Evolutionary conservation across 2,329 filamentous ascomycete species (phyloP), one percentile per base, ranked within the genome.

Genomic region (Fusarium tanahbumbuense): DNA sequence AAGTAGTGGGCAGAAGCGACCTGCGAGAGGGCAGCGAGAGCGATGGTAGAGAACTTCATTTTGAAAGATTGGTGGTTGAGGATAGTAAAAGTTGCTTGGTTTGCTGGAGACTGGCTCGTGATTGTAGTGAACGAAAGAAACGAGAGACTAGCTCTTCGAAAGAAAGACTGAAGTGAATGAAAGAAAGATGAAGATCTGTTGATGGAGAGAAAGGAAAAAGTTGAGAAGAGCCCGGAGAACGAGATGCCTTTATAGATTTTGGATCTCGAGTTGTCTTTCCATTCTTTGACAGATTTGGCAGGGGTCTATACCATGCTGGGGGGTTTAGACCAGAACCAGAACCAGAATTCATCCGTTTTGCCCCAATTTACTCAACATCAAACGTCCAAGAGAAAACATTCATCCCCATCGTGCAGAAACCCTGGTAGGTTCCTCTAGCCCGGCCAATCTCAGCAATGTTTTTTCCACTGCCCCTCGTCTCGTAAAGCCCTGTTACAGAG

Each of bases 81-180:
- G 58, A 63, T 64, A 30, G 58, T 63, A 63, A 44, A 41, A 55
- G 15, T 64, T 63, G 60, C 22, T 64, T 56, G 41, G 42, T 55
- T 50, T 64, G 60, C 60, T 64, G 58, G 60, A 64, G 60, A 64
- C 60, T 64, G 48, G 60, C 60, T 64, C 60, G 58, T 56, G 58
- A 64, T 56, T 34, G 52, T 56, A 56, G 48, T 49, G 58, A 64
- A 64, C 58, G 60, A 64, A 64, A 63, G 60, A 42, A 64, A 64
- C 60, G 60, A 64, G 60, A 64, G 60, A 63, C 60, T 64, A 64
- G 60, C 60, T 64, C 60, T 64, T 64, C 60, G 58, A 64, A 64
- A 63, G 60, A 64, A 64, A 63, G 60, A 63, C 60, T 63, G 60
- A 63, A 63, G 60, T 56, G 60, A 63, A 63, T 63, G 60, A 63